A percentile compares a stretch with the other conserved stretches of the same genome.
Evolutionary conservation across 2,329 filamentous ascomycete species (phyloP).

Genomic region (Trichoderma sp.): DNA sequence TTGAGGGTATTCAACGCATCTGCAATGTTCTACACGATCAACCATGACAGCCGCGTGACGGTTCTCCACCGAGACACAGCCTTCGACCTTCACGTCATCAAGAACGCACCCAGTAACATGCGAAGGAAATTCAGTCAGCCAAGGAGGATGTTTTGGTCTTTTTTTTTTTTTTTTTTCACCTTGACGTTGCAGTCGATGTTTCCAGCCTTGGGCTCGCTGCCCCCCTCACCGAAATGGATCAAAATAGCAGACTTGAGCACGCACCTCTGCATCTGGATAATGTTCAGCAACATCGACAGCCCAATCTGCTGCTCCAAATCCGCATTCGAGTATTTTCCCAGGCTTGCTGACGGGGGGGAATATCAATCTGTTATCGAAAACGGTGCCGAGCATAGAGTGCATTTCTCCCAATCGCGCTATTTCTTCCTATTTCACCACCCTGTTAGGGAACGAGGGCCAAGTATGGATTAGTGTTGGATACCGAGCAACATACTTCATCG

Average conservation of each 20-base stretch:
- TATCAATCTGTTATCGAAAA: constrained; percentile 66
- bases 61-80: background rate
- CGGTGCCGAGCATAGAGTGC: constrained; percentile 58
- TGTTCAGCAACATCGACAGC: constrained; percentile 64
- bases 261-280: constrained; percentile 63
- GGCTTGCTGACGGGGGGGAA: constrained; percentile 63
- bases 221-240: background rate
- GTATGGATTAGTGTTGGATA: background rate
- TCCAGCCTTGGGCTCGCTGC: background rate
- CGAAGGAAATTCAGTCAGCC: background rate
- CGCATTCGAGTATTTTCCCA: constrained; percentile 66
- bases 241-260: constrained; percentile 20
- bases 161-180: background rate
- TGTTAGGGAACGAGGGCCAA: background rate
- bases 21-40: background rate
- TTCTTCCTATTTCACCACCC: constrained; percentile 54
- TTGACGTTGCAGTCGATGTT: background rate
- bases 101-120: background rate
- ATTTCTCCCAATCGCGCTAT: constrained; percentile 61
- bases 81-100: background rate
- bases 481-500: constrained; percentile 58
- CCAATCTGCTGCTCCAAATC: constrained; percentile 70
- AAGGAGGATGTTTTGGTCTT: background rate
- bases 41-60: too few relatives aligned
- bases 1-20: background rate